Evolutionary conservation across 371 early-diverging fungal species (phyloP).

Genomic region (Mortierella sp.): DNA sequence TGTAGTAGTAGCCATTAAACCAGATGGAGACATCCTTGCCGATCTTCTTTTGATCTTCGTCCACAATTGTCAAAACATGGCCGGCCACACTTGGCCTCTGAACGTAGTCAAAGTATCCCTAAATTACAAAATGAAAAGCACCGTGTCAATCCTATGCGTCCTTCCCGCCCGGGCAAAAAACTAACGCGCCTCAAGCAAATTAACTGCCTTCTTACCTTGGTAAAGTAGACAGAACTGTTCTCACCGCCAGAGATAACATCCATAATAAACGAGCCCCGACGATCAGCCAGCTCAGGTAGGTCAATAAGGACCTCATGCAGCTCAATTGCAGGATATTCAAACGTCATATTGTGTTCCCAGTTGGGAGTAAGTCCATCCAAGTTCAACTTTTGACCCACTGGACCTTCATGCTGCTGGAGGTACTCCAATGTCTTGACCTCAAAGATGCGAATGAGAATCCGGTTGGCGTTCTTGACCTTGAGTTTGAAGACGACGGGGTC

Average conservation of each 20-base stretch:
- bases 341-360: constrained; percentile 35
- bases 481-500: constrained; percentile 47
- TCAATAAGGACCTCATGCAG: constrained; percentile 28
- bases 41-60: constrained; percentile 59
- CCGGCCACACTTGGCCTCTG: constrained; percentile 64
- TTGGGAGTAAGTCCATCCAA: constrained; percentile 51
- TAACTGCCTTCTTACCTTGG: constrained; percentile 35
- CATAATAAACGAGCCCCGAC: constrained; percentile 50
- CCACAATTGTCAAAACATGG: constrained; percentile 62
- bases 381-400: constrained; percentile 29
- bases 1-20: constrained; percentile 61
- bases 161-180: not conserved
- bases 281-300: constrained; percentile 39
- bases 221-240: constrained; percentile 48
- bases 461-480: constrained; percentile 44
- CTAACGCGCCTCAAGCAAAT: not conserved
- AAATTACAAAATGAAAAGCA: not conserved
- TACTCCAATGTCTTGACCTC: constrained; percentile 56
- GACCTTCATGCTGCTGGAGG: constrained; percentile 31
- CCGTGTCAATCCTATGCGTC: not conserved
- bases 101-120: constrained; percentile 66
- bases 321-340: constrained; percentile 38
- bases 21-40: constrained; percentile 54
- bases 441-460: constrained; percentile 44
- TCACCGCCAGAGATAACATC: constrained; percentile 49